Conservation (phyloP, 352 stramenopile species). For the Peronospora belbahrii region DNA sequence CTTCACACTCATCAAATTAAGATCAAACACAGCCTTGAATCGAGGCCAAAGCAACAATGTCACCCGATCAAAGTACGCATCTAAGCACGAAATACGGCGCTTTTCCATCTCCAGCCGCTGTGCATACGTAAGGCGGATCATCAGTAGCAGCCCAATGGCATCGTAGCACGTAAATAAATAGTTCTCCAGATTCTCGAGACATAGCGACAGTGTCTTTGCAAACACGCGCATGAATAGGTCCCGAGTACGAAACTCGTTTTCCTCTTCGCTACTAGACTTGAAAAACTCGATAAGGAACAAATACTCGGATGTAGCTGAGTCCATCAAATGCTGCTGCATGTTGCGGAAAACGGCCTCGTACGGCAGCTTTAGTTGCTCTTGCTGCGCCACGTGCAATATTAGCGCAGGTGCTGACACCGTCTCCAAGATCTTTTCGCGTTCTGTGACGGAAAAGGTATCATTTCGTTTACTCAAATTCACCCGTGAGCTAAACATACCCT, state of each 20-base stretch:
- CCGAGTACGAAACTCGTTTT: constrained; percentile 49
- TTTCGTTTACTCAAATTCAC: constrained; percentile 94
- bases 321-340: constrained; percentile 95
- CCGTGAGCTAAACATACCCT: constrained; percentile 73
- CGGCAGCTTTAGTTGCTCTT: constrained; percentile 87
- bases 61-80: constrained; percentile 95
- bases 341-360: constrained; percentile 96
- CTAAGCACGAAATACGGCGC: constrained; percentile 84
- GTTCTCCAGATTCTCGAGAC: constrained; percentile 97
- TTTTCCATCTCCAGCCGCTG: constrained; percentile 82
- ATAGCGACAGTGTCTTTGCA: constrained; percentile 90
- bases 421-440: constrained; percentile 87
- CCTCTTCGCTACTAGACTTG: constrained; percentile 60
- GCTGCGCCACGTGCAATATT: constrained; percentile 91
- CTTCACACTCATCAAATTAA: constrained; percentile 90
- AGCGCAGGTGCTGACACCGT: constrained; percentile 79
- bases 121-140: constrained; percentile 94
- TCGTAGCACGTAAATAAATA: constrained; percentile 97
- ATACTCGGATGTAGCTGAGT: constrained; percentile 96
- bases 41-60: constrained; percentile 94
- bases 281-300: constrained; percentile 95
- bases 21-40: constrained; percentile 95
- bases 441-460: constrained; percentile 90
- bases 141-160: constrained; percentile 94
- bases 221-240: constrained; percentile 95